Conservation (phyloP, 2,329 filamentous ascomycete genomes). For the Hypoxylon rubiginosum region DNA sequence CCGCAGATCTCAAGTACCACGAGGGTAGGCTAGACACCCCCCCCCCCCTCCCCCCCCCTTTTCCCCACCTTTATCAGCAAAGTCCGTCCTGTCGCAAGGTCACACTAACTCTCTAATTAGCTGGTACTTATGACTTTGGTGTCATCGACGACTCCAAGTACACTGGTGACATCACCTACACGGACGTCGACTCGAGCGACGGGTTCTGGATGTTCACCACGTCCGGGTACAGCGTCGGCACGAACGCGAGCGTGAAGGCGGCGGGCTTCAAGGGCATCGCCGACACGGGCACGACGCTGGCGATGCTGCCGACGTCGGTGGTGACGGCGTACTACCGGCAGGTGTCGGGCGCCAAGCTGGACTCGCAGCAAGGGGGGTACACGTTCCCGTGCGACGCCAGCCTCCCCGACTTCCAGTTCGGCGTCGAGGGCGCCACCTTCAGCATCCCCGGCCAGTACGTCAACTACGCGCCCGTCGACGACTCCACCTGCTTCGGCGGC, state of each 20-base stretch:
- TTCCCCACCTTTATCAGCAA: background rate
- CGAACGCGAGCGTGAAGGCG: conserved; percentile 38
- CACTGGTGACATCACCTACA: conserved; percentile 53
- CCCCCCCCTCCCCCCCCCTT: background rate
- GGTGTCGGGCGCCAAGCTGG: conserved; percentile 59
- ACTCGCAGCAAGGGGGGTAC: conserved; percentile 60
- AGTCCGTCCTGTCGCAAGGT: background rate
- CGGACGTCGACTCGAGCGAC: conserved; percentile 49
- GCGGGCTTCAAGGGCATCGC: conserved; percentile 60
- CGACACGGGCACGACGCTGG: conserved; percentile 72
- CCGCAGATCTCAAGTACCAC: conserved; percentile 53
- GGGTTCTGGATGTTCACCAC: conserved; percentile 55
- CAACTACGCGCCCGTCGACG: conserved; percentile 62
- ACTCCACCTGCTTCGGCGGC: conserved; percentile 72
- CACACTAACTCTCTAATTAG: conserved; percentile 30
- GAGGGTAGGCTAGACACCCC: conserved; percentile 29
- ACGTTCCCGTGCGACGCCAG: conserved; percentile 64
- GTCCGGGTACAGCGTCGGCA: conserved; percentile 48
- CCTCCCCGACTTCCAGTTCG: conserved; percentile 65
- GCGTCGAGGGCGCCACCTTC: conserved; percentile 61
- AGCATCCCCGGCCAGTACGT: conserved; percentile 65
- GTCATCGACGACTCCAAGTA: conserved; percentile 52
- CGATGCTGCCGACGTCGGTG: conserved; percentile 63
- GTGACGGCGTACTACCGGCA: conserved; percentile 65
- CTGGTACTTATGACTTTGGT: conserved; percentile 56